Evolutionary conservation across 2,329 filamentous ascomycete species (phyloP).

Genomic region (Aspergillus latus): DNA sequence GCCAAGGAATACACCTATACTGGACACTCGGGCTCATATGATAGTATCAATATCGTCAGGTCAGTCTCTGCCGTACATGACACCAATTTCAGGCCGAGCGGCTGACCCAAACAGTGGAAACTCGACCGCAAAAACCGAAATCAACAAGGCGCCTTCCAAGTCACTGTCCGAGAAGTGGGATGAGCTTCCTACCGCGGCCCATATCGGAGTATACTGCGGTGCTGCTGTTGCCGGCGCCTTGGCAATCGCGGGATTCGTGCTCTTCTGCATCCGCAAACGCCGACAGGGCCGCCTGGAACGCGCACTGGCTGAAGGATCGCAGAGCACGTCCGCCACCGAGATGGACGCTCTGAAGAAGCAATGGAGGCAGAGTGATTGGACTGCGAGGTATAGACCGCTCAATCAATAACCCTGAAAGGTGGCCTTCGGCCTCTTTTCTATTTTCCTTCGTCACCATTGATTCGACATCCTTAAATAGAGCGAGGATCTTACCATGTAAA

Average conservation of each 20-base stretch:
- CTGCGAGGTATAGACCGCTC: background rate
- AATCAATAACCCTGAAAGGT: background rate
- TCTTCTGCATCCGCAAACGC: background rate
- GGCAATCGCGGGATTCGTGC: background rate
- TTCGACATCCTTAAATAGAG: background rate
- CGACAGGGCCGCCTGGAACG: background rate
- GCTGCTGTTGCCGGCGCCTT: background rate
- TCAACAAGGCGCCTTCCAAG: background rate
- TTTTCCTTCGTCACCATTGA: background rate
- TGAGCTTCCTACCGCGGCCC: background rate
- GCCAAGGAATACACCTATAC: background rate
- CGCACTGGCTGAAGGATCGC: background rate
- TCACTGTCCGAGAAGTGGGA: background rate
- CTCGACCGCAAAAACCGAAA: background rate
- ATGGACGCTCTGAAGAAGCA: background rate
- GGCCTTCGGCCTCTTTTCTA: background rate
- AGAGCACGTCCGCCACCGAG: background rate
- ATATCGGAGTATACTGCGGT: background rate
- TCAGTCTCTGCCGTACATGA: background rate
- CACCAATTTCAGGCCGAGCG: too few species aligned
- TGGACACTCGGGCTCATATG: background rate
- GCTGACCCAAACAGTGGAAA: background rate
- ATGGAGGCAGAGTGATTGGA: background rate
- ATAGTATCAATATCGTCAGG: background rate
- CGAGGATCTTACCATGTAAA: background rate